Percentiles rank a stretch among this genome's conserved stretches.
phyloP scores from a whole-genome alignment of 176 grass and related monocot species.

The Pharus latifolius region DNA sequence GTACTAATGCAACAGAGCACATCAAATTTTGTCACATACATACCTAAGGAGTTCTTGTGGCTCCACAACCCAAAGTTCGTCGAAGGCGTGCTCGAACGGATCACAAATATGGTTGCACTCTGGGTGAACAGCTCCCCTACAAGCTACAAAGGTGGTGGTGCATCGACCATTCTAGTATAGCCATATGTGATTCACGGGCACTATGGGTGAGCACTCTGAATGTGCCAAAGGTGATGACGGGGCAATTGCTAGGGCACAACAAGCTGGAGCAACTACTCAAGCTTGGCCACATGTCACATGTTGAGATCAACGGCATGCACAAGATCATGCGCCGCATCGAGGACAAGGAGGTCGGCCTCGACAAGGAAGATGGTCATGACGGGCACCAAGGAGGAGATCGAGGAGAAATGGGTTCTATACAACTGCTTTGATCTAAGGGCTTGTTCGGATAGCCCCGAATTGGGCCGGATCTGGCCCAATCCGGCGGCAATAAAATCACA shows the following conservation, averaged over 20 bases:
- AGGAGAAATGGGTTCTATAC: slow-evolving; percentile 46
- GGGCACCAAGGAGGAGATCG: slow-evolving; percentile 45
- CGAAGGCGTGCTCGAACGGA: slow-evolving; percentile 36
- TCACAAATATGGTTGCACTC: slow-evolving; percentile 31
- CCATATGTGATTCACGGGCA: slow-evolving; percentile 47
- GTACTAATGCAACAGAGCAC: no score
- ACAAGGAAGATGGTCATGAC: slow-evolving; percentile 43
- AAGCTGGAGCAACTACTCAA: slow-evolving; percentile 49
- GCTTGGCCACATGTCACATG: slow-evolving; percentile 13
- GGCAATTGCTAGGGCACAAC: slow-evolving; percentile 41
- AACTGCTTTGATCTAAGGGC: slow-evolving; percentile 48
- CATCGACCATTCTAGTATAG: not conserved
- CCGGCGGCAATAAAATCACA: no score
- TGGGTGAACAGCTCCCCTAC: slow-evolving; percentile 13
- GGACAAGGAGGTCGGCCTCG: slow-evolving; percentile 34
- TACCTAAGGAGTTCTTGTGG: slow-evolving; percentile 41
- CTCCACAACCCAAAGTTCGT: slow-evolving; percentile 47
- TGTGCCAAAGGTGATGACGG: slow-evolving; percentile 43
- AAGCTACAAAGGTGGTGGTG: no score
- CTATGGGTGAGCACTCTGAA: slow-evolving; percentile 26
- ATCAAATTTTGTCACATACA: no score
- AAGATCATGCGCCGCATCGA: slow-evolving; percentile 33
- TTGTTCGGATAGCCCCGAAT: no score
- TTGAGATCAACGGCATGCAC: slow-evolving; percentile 36
- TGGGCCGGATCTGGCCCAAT: no score